phyloP scores from a whole-genome alignment of 176 grass and related monocot species.

The Bonia amplexicaulis region DNA sequence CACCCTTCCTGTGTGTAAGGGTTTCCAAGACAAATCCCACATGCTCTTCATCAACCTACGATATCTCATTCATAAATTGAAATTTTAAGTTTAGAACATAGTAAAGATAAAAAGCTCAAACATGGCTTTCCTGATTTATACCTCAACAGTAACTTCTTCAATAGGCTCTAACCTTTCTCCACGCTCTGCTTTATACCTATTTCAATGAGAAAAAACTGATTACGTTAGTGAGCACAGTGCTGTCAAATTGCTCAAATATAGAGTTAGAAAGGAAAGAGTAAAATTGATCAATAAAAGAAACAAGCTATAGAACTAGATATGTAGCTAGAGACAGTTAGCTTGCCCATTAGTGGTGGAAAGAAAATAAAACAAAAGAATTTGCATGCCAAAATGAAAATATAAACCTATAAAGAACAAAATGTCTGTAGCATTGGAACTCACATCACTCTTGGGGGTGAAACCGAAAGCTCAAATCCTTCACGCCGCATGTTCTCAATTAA shows the following conservation, averaged over 20 bases:
- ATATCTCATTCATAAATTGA: constrained; percentile 26
- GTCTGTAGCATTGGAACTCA: constrained; percentile 23
- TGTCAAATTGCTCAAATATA: neutral
- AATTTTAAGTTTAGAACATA: constrained; percentile 19
- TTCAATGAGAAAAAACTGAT: neutral
- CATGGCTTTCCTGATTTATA: constrained; percentile 35
- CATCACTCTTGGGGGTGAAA: constrained; percentile 98
- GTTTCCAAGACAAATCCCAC: constrained; percentile 91
- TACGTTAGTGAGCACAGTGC: constrained; percentile 5
- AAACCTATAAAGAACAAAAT: constrained; percentile 1
- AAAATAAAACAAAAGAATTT: neutral
- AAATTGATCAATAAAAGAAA: neutral
- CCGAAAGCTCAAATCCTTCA: constrained; percentile 96
- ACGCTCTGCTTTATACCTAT: constrained; percentile 87
- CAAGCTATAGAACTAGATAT: neutral
- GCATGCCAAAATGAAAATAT: neutral
- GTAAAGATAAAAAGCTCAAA: constrained; percentile 18
- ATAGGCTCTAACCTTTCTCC: constrained; percentile 79
- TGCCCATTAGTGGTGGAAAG: neutral
- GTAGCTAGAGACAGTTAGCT: constrained; percentile 4
- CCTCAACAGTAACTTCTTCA: constrained; percentile 99
- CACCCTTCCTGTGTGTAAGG: constrained; percentile 81
- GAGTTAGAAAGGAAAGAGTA: constrained; percentile 4
- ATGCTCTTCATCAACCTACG: constrained; percentile 94
- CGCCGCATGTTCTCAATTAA: constrained; percentile 99